These are phyloP conservation scores for Nematocida homosporus DNA, from an alignment of 371 early-diverging fungal genomes.

Conservation along the genomic window DNA sequence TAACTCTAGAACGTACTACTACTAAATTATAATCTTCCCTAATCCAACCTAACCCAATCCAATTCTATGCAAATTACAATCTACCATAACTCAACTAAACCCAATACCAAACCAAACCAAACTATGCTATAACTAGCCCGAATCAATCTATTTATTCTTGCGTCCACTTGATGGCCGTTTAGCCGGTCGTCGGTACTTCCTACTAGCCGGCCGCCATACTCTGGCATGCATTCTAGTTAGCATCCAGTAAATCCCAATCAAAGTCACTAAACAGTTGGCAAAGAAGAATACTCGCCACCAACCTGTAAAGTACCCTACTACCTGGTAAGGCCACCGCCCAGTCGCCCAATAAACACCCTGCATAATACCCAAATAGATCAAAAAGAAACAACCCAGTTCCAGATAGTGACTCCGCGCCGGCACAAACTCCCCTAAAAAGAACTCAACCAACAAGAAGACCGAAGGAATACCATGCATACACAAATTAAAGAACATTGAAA, in stretches of 20 bases:
- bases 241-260: slow-evolving; percentile 10
- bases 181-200: too few relatives aligned
- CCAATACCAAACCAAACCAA: too few relatives aligned
- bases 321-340: slow-evolving; percentile 39
- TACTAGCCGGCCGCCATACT: too few relatives aligned
- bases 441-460: slow-evolving; percentile 43
- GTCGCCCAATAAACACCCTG: slow-evolving; percentile 9
- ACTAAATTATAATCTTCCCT: too few relatives aligned
- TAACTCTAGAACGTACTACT: too few relatives aligned
- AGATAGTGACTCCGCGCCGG: neutral
- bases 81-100: too few relatives aligned
- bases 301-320: neutral
- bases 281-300: neutral
- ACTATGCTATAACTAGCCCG: too few relatives aligned
- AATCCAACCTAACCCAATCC: neutral
- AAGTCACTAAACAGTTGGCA: slow-evolving; percentile 6
- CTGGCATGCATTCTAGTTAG: slow-evolving; percentile 4
- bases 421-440: slow-evolving; percentile 18
- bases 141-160: too few relatives aligned
- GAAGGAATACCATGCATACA: slow-evolving; percentile 54
- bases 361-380: slow-evolving; percentile 31
- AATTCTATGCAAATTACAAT: neutral
- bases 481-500: slow-evolving; percentile 52
- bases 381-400: slow-evolving; percentile 20
- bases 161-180: too few relatives aligned